Percentiles rank a stretch among this genome's conserved stretches.
These are phyloP conservation scores for Euphorbia lathyris DNA, from an alignment of 345 rosid species.

Conservation along the genomic window DNA sequence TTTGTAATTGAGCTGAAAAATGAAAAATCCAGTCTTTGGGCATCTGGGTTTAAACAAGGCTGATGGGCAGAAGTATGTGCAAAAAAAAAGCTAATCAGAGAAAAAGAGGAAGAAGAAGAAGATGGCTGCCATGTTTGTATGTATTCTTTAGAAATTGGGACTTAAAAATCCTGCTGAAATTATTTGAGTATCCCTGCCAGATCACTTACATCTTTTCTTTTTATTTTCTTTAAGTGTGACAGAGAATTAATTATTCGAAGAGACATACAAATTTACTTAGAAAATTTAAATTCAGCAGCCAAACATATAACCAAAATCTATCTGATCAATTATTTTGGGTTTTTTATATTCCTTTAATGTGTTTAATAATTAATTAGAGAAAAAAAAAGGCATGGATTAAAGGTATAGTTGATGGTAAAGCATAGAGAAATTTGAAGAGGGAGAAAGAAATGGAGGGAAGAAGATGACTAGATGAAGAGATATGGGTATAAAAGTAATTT, in stretches of 20 bases:
- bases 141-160: constrained; percentile 27
- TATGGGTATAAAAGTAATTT: too few relatives aligned
- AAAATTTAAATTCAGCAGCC: background rate
- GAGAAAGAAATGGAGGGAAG: too few relatives aligned
- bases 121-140: constrained; percentile 26
- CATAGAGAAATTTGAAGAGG: too few relatives aligned
- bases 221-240: constrained; percentile 3
- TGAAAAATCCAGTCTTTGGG: too few relatives aligned
- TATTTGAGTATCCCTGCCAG: constrained; percentile 10
- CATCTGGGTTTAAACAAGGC: background rate
- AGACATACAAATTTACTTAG: background rate
- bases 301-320: constrained; percentile 11
- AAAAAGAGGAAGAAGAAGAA: constrained; percentile 2
- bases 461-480: too few relatives aligned
- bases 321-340: background rate
- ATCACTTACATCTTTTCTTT: background rate
- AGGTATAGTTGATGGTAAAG: constrained; percentile 15
- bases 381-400: constrained; percentile 39
- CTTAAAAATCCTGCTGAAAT: constrained; percentile 14
- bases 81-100: background rate
- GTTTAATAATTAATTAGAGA: background rate
- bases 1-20: too few relatives aligned
- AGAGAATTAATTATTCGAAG: background rate
- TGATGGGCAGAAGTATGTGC: background rate
- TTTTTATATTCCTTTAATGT: background rate